These are phyloP conservation scores for Wallacemonas rigidus DNA, from an alignment of 208 protist species.

Conservation along the genomic window DNA sequence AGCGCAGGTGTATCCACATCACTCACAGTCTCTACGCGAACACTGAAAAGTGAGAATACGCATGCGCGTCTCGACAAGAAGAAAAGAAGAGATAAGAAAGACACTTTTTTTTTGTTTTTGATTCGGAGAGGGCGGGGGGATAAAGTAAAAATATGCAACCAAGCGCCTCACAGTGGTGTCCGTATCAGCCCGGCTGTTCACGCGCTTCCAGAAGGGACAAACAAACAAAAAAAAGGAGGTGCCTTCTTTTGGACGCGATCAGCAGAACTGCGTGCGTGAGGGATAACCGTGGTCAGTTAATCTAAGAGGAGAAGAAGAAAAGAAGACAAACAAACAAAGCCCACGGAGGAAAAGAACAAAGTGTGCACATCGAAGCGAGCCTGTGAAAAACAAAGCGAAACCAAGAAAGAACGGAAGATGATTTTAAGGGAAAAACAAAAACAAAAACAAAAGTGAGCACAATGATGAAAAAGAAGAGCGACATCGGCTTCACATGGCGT, in stretches of 20 bases:
- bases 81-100: background rate
- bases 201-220: background rate
- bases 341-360: background rate
- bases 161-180: background rate
- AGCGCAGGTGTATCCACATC: too few species aligned
- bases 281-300: background rate
- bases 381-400: background rate
- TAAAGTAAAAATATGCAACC: too few species aligned
- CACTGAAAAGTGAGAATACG: background rate
- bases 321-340: background rate
- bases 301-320: background rate
- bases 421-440: background rate
- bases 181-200: slow-evolving; percentile 17
- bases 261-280: slow-evolving; percentile 1
- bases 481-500: too few species aligned
- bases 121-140: too few species aligned
- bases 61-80: background rate
- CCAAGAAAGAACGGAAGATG: background rate
- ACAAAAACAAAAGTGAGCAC: background rate
- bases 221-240: slow-evolving; percentile 11
- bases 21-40: background rate
- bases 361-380: background rate
- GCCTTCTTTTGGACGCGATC: slow-evolving; percentile 15
- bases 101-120: too few species aligned
- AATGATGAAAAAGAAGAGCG: slow-evolving; percentile 1